Percentiles rank a stretch among this genome's conserved stretches.
Evolutionary conservation across 805 yeast genomes (phyloP).

Genomic region (Teunomyces cretensis): DNA sequence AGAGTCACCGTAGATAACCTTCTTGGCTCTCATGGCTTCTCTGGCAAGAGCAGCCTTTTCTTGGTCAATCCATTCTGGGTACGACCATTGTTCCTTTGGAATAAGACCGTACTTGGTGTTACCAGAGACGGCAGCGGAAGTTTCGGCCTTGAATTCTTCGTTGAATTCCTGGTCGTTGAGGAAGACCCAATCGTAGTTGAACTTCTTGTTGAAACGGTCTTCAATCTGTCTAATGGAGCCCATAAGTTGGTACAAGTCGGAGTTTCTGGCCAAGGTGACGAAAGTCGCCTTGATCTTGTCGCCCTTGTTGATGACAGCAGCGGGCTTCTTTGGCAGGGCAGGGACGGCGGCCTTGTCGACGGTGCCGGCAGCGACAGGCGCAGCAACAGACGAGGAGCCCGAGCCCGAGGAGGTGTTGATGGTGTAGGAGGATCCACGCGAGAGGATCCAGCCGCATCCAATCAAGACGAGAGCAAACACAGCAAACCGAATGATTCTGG

Average conservation of each 20-base stretch:
- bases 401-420: neutral
- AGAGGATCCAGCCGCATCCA: conserved; percentile 47
- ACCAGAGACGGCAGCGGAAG: conserved; percentile 73
- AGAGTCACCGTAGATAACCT: conserved; percentile 72
- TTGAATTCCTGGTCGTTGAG: conserved; percentile 83
- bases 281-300: conserved; percentile 70
- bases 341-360: conserved; percentile 4
- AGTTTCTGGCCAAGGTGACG: conserved; percentile 75
- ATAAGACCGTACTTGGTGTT: conserved; percentile 73
- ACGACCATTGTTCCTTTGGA: conserved; percentile 85
- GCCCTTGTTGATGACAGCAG: conserved; percentile 5
- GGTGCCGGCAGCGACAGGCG: neutral
- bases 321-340: conserved; percentile 10
- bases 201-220: conserved; percentile 82
- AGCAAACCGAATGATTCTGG: conserved; percentile 48
- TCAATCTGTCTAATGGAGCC: conserved; percentile 76
- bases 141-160: conserved; percentile 73
- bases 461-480: conserved; percentile 46
- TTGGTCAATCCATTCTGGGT: conserved; percentile 79
- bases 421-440: conserved; percentile 50
- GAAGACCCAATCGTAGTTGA: conserved; percentile 92
- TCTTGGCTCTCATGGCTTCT: conserved; percentile 50
- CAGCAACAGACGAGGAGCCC: neutral
- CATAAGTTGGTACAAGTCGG: conserved; percentile 62
- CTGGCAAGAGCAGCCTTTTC: conserved; percentile 68